Evolutionary conservation across 179 eudicot genomes (phyloP), one percentile per base, ranked within the genome.

Genomic region (Spergularia azorica): DNA sequence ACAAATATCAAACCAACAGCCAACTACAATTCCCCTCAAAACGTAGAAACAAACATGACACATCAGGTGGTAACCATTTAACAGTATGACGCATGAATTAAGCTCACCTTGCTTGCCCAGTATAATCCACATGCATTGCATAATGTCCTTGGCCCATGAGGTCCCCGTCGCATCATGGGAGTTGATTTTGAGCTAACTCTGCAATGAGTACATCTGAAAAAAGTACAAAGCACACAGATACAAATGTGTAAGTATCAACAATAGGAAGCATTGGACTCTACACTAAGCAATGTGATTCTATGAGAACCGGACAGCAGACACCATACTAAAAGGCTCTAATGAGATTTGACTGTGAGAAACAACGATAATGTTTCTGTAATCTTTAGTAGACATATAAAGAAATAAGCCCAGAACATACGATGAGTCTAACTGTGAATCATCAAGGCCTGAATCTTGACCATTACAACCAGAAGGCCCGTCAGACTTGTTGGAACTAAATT

Each of bases 101-200:
- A 62, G 77, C 82, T 52, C 62, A 90, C 96, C 95, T 87, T 92
- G 79, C 85, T 91, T 73, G 93, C 93, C 97, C 97, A 93, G 66
- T 81, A 81, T 64, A 93, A 88, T 46, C 97, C 97, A 68, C 97
- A 92, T 57, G 97, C 97, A 85, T 92, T 92, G 84, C 97, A 92
- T 67, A 93, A 94, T 69, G 92, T 93, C 82, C 91, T 87, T 38
- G 91, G 96, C 57, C 97, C 97, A 79, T 70, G 86, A 52, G 97
- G 97, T 54, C 97, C 97, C 63, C 91, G 86, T 60, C 97, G 91
- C 97, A 93, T 93, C 94, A 91, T 86, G 16, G 97, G 96, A 20
- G 97, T 93, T 15, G 84, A 79, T 66, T 76, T 86, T 48, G 94
- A 86, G 76, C 87, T 86, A 15, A 71, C 82, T 57, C 96, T 90